A percentile compares a stretch with the other conserved stretches of the same genome.
phyloP scores from a whole-genome alignment of 2,329 filamentous ascomycete species.

The Fusarium sp. region DNA sequence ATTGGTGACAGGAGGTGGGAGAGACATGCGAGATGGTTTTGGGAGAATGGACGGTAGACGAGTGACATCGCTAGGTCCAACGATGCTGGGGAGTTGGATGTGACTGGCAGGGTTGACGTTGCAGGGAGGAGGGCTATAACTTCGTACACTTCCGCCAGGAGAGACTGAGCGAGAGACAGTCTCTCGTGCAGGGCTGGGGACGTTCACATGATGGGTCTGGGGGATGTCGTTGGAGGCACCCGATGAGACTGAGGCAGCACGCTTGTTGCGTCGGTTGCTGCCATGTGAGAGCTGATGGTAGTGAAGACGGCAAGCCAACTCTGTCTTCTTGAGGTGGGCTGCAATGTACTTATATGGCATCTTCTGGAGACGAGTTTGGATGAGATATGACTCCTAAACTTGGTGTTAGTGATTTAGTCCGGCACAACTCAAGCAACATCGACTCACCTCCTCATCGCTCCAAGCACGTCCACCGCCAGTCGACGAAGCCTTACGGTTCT shows the following conservation, averaged over 20 bases:
- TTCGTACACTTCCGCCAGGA: conserved; percentile 55
- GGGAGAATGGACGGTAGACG: conserved; percentile 70
- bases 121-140: conserved; percentile 56
- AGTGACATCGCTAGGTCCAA: conserved; percentile 53
- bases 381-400: conserved; percentile 78
- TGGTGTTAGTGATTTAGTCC: conserved; percentile 22
- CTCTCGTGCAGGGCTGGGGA: conserved; percentile 61
- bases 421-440: neutral
- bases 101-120: conserved; percentile 50
- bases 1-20: conserved; percentile 49
- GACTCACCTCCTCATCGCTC: conserved; percentile 82
- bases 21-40: conserved; percentile 65
- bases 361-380: conserved; percentile 84
- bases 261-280: conserved; percentile 81
- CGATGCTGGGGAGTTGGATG: conserved; percentile 62
- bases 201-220: conserved; percentile 54
- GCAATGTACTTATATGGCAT: conserved; percentile 94
- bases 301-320: conserved; percentile 85
- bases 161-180: conserved; percentile 58
- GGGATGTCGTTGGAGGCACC: conserved; percentile 62
- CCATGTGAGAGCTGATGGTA: conserved; percentile 87
- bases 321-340: conserved; percentile 84
- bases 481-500: conserved; percentile 72
- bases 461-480: conserved; percentile 81
- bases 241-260: conserved; percentile 74